Evolutionary conservation across 164 flowering plant species (phyloP), one percentile per base, ranked within the genome.

Genomic region (Amborella trichopoda): DNA sequence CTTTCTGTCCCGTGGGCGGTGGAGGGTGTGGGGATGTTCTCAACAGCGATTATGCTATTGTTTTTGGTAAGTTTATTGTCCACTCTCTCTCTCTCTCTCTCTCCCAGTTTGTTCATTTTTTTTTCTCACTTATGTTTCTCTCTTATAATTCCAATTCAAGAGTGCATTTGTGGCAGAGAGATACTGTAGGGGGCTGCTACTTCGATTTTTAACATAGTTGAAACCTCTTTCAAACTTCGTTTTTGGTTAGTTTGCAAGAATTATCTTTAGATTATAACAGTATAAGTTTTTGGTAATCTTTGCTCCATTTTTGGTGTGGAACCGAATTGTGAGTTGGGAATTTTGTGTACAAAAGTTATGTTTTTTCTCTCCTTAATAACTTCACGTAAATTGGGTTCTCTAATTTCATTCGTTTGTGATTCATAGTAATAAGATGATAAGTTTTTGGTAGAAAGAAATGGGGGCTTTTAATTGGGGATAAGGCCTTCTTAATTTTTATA

Each of bases 1-100:
- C 72, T 43, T 81, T 87, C 61, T 91, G 99, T 58, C 95, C 96
- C 3, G 28, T 70, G 23, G 81, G 90, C 9, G 90, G 81, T 28
- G 87, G 78, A 26, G 65, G 48, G 46, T 90, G 99, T 58, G 54
- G 63, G n/a, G 82, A 76, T 40, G 68, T 91, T 13, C 87, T 91
- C 55, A 86, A 72, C 58, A 91, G 96, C 44, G 86, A 74, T 41
- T 87, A 84, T 49, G 86, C 95, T 10, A 32, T 52, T 18, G 76
- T 91, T 38, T 84, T 71, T 37, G 99, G 99, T 91, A 74, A 39
- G 56, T 8, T 22, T 16, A 23, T 26, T 17, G 24, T 21, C 37
- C 40, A 13, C n/a, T 37, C 13, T 6, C 18, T 13, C n/a, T 1
- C 40, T 14, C 5, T 13, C 1, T 37, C 18, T 37, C 13, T 6